Conservation (phyloP, 2,329 filamentous ascomycete genomes). For the Zymoseptoria tritici region DNA sequence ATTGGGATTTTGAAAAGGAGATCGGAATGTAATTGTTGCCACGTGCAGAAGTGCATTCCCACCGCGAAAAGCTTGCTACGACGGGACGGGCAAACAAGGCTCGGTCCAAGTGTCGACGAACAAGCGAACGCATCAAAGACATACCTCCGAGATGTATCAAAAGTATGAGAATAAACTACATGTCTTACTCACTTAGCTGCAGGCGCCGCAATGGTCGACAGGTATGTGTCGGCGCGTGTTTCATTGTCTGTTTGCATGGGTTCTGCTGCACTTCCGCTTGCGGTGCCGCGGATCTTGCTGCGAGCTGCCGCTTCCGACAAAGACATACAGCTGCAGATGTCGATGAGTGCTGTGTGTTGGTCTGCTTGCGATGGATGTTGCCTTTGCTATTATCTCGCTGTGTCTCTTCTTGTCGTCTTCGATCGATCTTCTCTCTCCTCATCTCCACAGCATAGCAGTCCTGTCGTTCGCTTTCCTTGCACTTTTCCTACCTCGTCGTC, state of each 20-base stretch:
- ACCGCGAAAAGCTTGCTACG: slow-evolving; percentile 6
- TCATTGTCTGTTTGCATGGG: slow-evolving; percentile 19
- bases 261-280: slow-evolving; percentile 12
- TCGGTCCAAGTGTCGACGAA: background rate
- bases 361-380: slow-evolving; percentile 13
- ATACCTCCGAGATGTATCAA: background rate
- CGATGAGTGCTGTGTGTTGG: slow-evolving; percentile 4
- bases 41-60: slow-evolving; percentile 15
- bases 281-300: slow-evolving; percentile 1
- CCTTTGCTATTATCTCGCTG: slow-evolving; percentile 5
- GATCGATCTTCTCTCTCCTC: background rate
- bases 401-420: background rate
- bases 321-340: slow-evolving; percentile 15
- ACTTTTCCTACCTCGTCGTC: background rate
- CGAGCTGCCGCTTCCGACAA: slow-evolving; percentile 21
- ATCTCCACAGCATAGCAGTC: background rate
- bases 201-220: background rate
- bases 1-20: background rate
- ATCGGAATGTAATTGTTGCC: slow-evolving; percentile 16
- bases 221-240: slow-evolving; percentile 5
- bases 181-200: background rate
- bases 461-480: background rate
- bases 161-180: background rate
- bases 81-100: slow-evolving; percentile 12
- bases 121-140: background rate